Evolutionary conservation across 2,329 filamentous ascomycete species (phyloP), one percentile per base, ranked within the genome.

Genomic region (Pseudogymnoascus sp.): DNA sequence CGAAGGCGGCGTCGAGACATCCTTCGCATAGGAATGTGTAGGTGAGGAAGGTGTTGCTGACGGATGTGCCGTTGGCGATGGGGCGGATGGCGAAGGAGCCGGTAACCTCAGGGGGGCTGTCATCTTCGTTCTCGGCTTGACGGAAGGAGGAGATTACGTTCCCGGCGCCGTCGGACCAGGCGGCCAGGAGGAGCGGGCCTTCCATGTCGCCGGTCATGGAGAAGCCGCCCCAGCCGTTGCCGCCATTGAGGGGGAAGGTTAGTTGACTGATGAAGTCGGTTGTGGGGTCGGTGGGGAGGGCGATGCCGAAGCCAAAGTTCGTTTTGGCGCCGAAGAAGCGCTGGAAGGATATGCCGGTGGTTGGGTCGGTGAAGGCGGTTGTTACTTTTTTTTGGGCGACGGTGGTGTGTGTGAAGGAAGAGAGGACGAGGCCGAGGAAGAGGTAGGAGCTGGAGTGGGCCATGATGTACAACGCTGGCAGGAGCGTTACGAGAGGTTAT

Each of bases 251-350:
- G 0, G 76, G 77, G 63, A 78, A 77, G 16, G 77, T 74, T 11
- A 82, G 73, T 65, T 81, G 79, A 6, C 77, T 79, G 60, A 81
- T 80, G 70, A 80, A 79, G 63, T 78, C 77, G 51, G 68, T 75
- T 11, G 66, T 73, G 0, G 76, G 72, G 8, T 71, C 72, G 47
- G 75, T 69, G 3, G 78, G 78, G 1, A 81, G 73, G 5, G 78
- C 77, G 57, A 81, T 73, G 64, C 75, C 78, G 59, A 80, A 75
- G 7, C 66, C 73, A 65, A 75, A 80, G 21, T 72, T 72, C 1
- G 77, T 76, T 18, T 70, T 63, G 26, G 76, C 73, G 34, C 76
- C 75, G 63, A 77, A 74, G 68, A 77, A 77, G 18, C 73, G 71
- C 67, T 77, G 71, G 68, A 77, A 75, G 0, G 66, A 64, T 31